Base-by-base conservation (phyloP, 371 early-diverging fungal species). In the Umbelopsis sp. region DNA sequence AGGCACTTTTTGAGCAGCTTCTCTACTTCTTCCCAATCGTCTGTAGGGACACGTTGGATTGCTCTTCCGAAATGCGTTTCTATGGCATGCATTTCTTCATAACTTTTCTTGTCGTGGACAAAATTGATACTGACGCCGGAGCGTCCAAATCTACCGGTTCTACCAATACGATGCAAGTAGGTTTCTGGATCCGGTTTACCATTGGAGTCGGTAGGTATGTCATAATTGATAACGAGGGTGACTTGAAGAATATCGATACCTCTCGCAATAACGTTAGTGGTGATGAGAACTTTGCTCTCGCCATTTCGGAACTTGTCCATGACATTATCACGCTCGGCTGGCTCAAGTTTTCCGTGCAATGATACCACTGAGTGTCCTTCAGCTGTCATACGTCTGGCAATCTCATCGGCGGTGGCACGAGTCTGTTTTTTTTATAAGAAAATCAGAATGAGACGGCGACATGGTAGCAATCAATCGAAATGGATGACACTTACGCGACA, bases 71-170 rank as follows among this genome's bases (percentile, higher is more conserved):
- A 93, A 68, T 93, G 86, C 4, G 80, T 66, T 78, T 94, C 89
- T 65, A 97, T 94, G 5, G 76, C 83, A 70, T 83, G 82, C 91
- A 95, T 92, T 69, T 92, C 87, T 29, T 82, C 75, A 79, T 80
- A 85, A 48, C 83, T 82, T 74, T 74, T 75, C 32, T 82, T 75
- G 72, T 93, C 89, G 72, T 93, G 90, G 2, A 97, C 89, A 86
- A 99, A 96, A 80, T 97, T 98, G 80, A 99, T 92, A 65, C 92
- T 91, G 25, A 97, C 94, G 18, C 99, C 99, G 0, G 87, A 87
- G 66, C 99, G 91, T 7, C 98, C 98, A 73, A 99, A 99, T 68
- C 99, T 87, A 37, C 99, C 99, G 2, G 99, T 98, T 71, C 99
- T 88, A 10, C 99, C 99, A 74, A 99, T 97, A 69, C 99, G 90